Percentiles rank a stretch among this genome's conserved stretches.
Evolutionary conservation across 1,284 basidiomycete genomes (phyloP).

Genomic region (Somion occarium): DNA sequence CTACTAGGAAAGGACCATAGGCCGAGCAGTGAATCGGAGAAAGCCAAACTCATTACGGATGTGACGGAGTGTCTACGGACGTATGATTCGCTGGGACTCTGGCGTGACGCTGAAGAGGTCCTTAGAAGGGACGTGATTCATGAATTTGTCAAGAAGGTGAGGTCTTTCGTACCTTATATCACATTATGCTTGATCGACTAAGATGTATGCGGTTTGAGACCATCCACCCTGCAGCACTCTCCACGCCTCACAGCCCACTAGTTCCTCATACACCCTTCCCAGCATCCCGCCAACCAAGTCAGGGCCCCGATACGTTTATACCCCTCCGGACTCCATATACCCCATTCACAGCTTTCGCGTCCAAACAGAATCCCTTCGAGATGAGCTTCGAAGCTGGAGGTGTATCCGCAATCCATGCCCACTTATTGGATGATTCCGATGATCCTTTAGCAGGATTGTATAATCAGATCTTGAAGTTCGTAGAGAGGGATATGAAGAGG

Average conservation of each 20-base stretch:
- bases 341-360: conserved; percentile 58
- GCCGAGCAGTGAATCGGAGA: conserved; percentile 49
- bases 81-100: conserved; percentile 78
- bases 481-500: conserved; percentile 63
- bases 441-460: conserved; percentile 71
- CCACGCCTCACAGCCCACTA: conserved; percentile 66
- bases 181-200: conserved; percentile 5
- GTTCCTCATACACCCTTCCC: conserved; percentile 68
- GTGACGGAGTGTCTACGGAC: conserved; percentile 77
- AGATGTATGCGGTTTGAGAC: conserved; percentile 39
- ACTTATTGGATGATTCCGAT: conserved; percentile 58
- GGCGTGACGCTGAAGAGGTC: conserved; percentile 84
- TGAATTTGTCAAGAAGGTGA: conserved; percentile 72
- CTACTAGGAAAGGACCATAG: conserved; percentile 36
- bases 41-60: conserved; percentile 56
- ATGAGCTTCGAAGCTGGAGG: conserved; percentile 20
- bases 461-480: conserved; percentile 79
- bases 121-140: conserved; percentile 67
- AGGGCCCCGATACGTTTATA: conserved; percentile 15
- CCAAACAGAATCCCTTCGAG: conserved; percentile 44
- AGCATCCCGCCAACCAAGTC: conserved; percentile 11
- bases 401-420: conserved; percentile 25
- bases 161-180: conserved; percentile 10
- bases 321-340: conserved; percentile 61
- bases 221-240: conserved; percentile 65